Conservation (phyloP, 2,329 filamentous ascomycete species). For the Acrocalymma vagum region DNA sequence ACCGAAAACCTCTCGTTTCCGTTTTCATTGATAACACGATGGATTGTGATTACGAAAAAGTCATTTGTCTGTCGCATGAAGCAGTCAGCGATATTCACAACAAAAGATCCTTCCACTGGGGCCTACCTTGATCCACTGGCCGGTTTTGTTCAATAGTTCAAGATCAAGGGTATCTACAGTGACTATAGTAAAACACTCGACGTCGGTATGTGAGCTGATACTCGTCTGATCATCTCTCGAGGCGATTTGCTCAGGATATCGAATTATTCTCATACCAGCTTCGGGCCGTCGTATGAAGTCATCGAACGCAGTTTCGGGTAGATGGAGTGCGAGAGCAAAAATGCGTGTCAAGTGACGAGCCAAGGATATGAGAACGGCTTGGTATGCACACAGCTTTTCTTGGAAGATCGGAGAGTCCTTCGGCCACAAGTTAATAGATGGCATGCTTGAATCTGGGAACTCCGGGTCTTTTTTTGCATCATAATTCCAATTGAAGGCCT, state of each 20-base stretch:
- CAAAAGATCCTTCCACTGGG: conserved; percentile 36
- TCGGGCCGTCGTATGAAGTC: conserved; percentile 2
- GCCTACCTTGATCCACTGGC: conserved; percentile 43
- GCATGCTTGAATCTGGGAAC: conserved; percentile 5
- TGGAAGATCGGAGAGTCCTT: conserved; percentile 45
- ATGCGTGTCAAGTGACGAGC: conserved; percentile 49
- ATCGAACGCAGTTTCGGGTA: conserved; percentile 54
- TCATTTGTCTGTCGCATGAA: conserved; percentile 58
- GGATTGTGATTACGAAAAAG: conserved; percentile 53
- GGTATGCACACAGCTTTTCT: conserved; percentile 45
- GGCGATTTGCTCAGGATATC: conserved; percentile 3
- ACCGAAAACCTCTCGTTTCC: conserved; percentile 4
- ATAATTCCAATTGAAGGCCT: conserved; percentile 33
- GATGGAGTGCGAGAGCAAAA: conserved; percentile 52
- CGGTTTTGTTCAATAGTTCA: conserved; percentile 45
- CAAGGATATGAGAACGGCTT: conserved; percentile 45
- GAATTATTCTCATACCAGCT: conserved; percentile 6
- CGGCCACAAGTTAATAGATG: conserved; percentile 35
- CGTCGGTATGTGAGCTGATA: conserved; percentile 4
- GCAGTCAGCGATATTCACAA: conserved; percentile 44
- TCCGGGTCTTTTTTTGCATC: conserved; percentile 21
- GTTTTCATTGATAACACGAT: conserved; percentile 49
- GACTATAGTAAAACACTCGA: conserved; percentile 9
- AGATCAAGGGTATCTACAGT: conserved; percentile 14
- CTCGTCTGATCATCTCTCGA: conserved; percentile 1